These are phyloP conservation scores for Cutaneotrichosporon dermatis DNA, from an alignment of 1,284 basidiomycete species.

Conservation along the genomic window DNA sequence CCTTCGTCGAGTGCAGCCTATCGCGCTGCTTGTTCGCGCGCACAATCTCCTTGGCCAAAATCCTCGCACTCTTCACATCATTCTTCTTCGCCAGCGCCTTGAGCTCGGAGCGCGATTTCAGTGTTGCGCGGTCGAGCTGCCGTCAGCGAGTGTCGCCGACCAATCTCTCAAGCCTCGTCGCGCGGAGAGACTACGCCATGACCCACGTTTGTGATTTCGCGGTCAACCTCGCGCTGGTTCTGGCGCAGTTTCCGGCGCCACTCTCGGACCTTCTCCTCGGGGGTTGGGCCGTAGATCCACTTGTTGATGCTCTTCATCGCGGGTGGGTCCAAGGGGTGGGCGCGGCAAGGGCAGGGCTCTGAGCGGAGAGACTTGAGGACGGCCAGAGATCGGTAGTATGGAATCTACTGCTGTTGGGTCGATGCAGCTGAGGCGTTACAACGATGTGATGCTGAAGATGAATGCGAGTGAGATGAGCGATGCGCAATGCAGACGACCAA, in stretches of 20 bases:
- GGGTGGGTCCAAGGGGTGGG: background rate
- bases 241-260: constrained; percentile 81
- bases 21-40: constrained; percentile 92
- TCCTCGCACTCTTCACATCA: constrained; percentile 85
- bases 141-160: background rate
- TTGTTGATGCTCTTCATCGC: constrained; percentile 46
- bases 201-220: constrained; percentile 88
- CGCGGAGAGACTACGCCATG: background rate
- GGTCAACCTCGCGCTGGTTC: constrained; percentile 75
- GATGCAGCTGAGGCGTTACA: too few species aligned
- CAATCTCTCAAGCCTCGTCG: background rate
- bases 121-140: constrained; percentile 76
- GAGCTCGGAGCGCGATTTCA: constrained; percentile 74
- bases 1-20: constrained; percentile 85
- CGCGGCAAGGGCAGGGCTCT: background rate
- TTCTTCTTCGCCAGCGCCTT: constrained; percentile 89
- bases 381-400: too few species aligned
- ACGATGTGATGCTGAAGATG: background rate
- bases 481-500: background rate
- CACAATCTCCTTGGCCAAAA: constrained; percentile 91
- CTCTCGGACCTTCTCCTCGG: constrained; percentile 80
- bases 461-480: background rate
- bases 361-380: too few species aligned
- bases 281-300: constrained; percentile 88
- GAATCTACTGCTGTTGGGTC: too few species aligned